These are phyloP conservation scores for Solanum bukasovii DNA, from an alignment of 257 asterid genomes.

Conservation along the genomic window DNA sequence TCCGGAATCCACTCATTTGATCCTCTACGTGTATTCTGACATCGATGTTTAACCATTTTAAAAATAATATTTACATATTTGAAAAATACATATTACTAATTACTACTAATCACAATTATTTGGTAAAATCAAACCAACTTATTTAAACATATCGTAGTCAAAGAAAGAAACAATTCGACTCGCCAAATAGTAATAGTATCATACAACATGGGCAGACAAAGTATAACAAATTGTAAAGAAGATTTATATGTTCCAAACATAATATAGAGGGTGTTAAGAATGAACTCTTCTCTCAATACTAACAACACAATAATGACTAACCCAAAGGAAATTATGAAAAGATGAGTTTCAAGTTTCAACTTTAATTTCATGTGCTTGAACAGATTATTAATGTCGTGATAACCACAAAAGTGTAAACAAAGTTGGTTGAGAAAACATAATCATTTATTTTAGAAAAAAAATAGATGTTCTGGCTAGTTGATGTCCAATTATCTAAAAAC, in stretches of 20 bases:
- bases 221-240: neutral
- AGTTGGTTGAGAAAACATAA: neutral
- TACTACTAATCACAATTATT: neutral
- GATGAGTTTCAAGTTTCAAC: neutral
- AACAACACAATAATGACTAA: neutral
- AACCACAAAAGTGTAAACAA: neutral
- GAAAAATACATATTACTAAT: neutral
- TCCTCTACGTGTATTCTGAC: neutral
- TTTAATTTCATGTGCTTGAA: neutral
- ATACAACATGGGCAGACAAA: neutral
- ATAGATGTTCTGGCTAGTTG: neutral
- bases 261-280: neutral
- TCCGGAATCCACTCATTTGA: neutral
- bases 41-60: neutral
- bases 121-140: neutral
- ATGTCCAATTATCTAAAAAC: neutral
- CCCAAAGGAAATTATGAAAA: neutral
- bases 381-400: neutral
- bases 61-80: neutral
- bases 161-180: neutral
- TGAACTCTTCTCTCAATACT: neutral
- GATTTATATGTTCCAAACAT: neutral
- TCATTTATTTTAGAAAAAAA: neutral
- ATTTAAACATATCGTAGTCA: neutral
- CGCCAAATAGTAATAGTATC: neutral